Base-by-base conservation (phyloP, 768 basidiomycete genomes). In the Galerina sulciceps region DNA sequence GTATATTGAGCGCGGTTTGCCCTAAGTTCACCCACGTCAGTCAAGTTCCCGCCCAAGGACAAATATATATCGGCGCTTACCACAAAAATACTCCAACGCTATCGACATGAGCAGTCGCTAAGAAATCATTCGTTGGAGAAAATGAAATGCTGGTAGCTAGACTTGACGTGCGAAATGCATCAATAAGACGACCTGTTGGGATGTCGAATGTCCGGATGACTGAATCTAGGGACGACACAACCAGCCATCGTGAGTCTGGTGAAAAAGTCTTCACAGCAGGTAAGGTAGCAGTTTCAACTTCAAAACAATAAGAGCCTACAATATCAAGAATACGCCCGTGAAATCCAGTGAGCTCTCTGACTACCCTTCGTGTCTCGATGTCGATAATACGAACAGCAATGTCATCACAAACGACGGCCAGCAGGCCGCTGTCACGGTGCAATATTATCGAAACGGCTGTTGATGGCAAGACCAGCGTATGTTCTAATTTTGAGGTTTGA, bases 81-180 rank as follows among this genome's bases (percentile, higher is more conserved):
- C 97, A 99, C n/a, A 99, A 83, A 72, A 90, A 96, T 2, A 99
- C 83, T 10, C 96, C 97, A 53, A 98, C 89, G 58, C 89, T 94
- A 65, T 97, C 96, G 6, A 97, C 87, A 70, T 99, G 97, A 0
- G 93, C 82, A 10, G 96, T 96, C 1, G 97, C 97, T 61, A 99
- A 75, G 77, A 99, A 99, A 72, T 99, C 97, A 55, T 91, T 91
- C 0, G 94, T 90, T 0, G 97, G 97, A 2, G 96, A 98, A 72
- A 99, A 96, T 1, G 93, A 82, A 17, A 99, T 75, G 67, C 90
- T 94, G 0, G 93, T 96, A 5, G 96, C 93, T 22, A 96, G 84
- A 64, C 90, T 93, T 26, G 89, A 76, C 9, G 94, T 94, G 53
- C 85, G 83, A 79, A 99, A 99, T 0, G 87, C 93, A 66, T 99